Percentiles rank a stretch among this genome's conserved stretches.
Evolutionary conservation across 1,284 basidiomycete species (phyloP).

Genomic region (Agaricales sp.): DNA sequence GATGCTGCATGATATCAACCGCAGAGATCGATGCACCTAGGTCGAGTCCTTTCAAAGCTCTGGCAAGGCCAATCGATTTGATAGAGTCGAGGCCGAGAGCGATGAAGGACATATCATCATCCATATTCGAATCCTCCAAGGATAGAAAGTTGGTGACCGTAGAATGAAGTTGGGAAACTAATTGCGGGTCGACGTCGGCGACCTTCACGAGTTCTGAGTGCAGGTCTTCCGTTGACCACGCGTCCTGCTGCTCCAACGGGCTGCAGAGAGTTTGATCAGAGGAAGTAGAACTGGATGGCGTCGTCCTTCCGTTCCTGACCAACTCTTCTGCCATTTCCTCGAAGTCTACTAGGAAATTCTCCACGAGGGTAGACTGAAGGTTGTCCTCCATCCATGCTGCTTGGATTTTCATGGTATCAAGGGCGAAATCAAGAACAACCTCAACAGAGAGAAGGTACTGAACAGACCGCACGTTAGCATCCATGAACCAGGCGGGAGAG

Average conservation of each 20-base stretch:
- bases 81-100: slow-evolving; percentile 40
- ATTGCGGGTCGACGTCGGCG: not conserved
- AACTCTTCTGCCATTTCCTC: not conserved
- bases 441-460: slow-evolving; percentile 37
- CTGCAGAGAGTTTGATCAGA: not conserved
- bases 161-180: slow-evolving; percentile 13
- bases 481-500: no score
- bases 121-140: slow-evolving; percentile 18
- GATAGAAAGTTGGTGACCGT: slow-evolving; percentile 27
- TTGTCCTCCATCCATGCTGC: slow-evolving; percentile 22
- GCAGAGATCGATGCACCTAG: slow-evolving; percentile 21
- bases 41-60: slow-evolving; percentile 18
- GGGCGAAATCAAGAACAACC: slow-evolving; percentile 24
- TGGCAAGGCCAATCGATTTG: slow-evolving; percentile 32
- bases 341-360: slow-evolving; percentile 14
- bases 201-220: not conserved
- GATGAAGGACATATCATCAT: slow-evolving; percentile 26
- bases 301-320: not conserved
- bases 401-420: slow-evolving; percentile 19
- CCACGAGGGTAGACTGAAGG: slow-evolving; percentile 13
- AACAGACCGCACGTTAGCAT: slow-evolving; percentile 1
- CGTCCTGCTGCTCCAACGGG: not conserved
- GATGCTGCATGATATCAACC: slow-evolving; percentile 23
- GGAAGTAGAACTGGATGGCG: not conserved
- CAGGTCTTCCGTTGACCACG: not conserved